A percentile compares a stretch with the other conserved stretches of the same genome.
phyloP scores from a whole-genome alignment of 805 yeast species.

The Lachancea sp. region DNA sequence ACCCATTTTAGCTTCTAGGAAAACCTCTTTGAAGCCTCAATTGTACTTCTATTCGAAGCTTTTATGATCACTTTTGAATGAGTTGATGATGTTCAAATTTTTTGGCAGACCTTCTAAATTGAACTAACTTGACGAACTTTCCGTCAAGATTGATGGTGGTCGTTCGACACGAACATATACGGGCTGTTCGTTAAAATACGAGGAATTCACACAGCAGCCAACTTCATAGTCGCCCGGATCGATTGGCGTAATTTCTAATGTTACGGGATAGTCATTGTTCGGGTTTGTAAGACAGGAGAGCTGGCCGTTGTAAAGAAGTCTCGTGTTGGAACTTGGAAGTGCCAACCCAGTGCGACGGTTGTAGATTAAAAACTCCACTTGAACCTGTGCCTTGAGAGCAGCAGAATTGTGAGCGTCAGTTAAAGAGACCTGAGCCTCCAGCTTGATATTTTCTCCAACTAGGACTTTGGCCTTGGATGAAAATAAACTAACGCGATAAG shows the following conservation, averaged over 20 bases:
- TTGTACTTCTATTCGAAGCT: not conserved
- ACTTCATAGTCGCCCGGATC: conserved; percentile 80
- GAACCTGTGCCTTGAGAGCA: too few species aligned
- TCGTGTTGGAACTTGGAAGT: conserved; percentile 39
- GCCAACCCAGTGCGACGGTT: conserved; percentile 22
- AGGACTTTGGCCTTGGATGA: conserved; percentile 8
- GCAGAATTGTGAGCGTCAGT: not conserved
- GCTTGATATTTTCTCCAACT: conserved; percentile 14
- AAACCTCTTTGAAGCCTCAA: not conserved
- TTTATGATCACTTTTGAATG: not conserved
- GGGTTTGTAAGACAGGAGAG: conserved; percentile 41
- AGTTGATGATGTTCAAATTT: not conserved
- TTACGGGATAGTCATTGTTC: conserved; percentile 39
- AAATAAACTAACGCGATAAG: conserved; percentile 14
- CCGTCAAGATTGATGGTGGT: not conserved
- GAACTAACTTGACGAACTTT: not conserved
- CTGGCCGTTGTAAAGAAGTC: conserved; percentile 65
- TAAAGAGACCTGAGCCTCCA: conserved; percentile 10
- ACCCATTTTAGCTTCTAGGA: conserved; percentile 34
- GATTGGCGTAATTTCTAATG: conserved; percentile 49
- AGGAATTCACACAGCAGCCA: conserved; percentile 37
- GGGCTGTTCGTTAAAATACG: conserved; percentile 6
- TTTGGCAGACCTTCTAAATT: not conserved
- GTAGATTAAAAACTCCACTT: conserved; percentile 14
- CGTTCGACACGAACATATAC: conserved; percentile 8